A percentile compares a stretch with the other conserved stretches of the same genome.
phyloP scores from a whole-genome alignment of 345 rosid genomes.

The Streptanthus diversifolius region DNA sequence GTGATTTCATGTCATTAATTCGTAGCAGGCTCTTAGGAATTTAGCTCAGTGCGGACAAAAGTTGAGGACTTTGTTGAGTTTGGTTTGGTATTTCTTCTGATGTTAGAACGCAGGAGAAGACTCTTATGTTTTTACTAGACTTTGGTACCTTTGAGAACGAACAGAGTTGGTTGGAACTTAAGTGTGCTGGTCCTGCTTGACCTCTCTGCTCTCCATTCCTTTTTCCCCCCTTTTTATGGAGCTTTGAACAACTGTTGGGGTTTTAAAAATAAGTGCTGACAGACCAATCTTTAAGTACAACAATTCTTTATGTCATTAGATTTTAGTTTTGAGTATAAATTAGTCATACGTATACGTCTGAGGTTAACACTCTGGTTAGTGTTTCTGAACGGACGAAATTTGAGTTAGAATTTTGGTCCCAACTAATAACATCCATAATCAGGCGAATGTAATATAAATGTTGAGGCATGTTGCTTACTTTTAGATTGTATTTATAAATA shows the following conservation, averaged over 20 bases:
- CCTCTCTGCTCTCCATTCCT: not conserved
- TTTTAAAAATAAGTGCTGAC: not conserved
- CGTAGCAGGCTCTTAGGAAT: constrained; percentile 29
- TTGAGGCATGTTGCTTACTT: not conserved
- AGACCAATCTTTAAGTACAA: not conserved
- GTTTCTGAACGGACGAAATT: too few relatives aligned
- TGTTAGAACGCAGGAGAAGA: constrained; percentile 32
- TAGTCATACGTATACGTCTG: not conserved
- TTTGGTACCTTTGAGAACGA: constrained; percentile 16
- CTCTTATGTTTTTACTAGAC: constrained; percentile 23
- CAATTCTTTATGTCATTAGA: constrained; percentile 19
- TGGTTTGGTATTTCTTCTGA: constrained; percentile 12
- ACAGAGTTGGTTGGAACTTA: constrained; percentile 8
- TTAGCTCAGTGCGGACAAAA: constrained; percentile 28
- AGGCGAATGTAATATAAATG: not conserved
- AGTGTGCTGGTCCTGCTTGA: constrained; percentile 16
- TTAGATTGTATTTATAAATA: not conserved
- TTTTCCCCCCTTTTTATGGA: not conserved
- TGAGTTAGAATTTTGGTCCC: not conserved
- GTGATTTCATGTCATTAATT: constrained; percentile 5
- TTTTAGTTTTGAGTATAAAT: not conserved
- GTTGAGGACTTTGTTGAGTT: constrained; percentile 31
- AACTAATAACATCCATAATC: not conserved
- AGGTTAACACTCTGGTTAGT: not conserved
- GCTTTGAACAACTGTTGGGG: not conserved